Evolutionary conservation across 371 early-diverging fungal species (phyloP), one percentile per base, ranked within the genome.

Genomic region (Mucor racemosus): DNA sequence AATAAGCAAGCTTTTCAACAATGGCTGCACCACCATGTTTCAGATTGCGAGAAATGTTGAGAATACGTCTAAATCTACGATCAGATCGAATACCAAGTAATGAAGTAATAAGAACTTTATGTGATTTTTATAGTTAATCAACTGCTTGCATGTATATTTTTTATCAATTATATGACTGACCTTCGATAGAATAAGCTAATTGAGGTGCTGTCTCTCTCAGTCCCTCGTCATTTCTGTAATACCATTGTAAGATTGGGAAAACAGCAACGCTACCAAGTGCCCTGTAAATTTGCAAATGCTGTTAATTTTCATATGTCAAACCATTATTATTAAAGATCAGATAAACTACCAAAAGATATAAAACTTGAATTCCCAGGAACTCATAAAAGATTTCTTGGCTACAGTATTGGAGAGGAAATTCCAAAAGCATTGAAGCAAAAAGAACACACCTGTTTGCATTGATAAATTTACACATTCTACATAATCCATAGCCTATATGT

Each of bases 231-330:
- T 79, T 56, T 15, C 75, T 72, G 35, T 66, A 81, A 9, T 55
- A 57, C 78, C 76, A 79, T 69, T 80, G 86, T 42, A 85, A 58
- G 21, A 81, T 62, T 34, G 86, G 84, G 54, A 81, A 85, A 40
- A 79, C 58, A 13, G 78, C 77, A 26, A 76, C 64, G 60, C 78
- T 79, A 26, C 63, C 73, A 7, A 79, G 9, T 11, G 78, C 78
- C 83, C 83, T 83, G 66, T 71, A 53, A 75, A 79, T 66, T 38
- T 38, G 71, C 77, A 6, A 26, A 31, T 34, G 3, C 10, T 54
- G 33, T 26, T 54, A 54, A 54, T 54, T 48, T 42, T 42, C 42
- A 42, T 42, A 7, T 42, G 42, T 42, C 42, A 26, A 21, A 50
- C 38, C 38, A 38, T 38, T 38, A 11, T 38, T 38, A 11, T 38